Evolutionary conservation across 202 grass and related monocot genomes (phyloP).

Genomic region (Panicum hallii): DNA sequence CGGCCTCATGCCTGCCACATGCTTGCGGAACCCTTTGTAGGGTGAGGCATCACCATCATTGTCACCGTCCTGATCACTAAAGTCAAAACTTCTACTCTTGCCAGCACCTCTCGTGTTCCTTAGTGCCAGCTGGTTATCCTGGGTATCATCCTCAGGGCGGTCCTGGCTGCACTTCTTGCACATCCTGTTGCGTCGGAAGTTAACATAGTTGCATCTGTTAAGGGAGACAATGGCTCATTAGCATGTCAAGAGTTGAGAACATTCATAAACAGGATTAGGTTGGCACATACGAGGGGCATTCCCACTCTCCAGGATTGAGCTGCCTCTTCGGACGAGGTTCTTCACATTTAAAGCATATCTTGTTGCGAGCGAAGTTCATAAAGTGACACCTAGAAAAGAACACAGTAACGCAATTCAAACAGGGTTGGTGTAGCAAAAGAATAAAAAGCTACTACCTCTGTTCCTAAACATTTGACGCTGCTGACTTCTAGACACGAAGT

Average conservation of each 20-base stretch:
- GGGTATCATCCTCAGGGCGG: slow-evolving; percentile 59
- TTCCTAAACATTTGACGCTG: no score
- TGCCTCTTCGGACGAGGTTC: slow-evolving; percentile 66
- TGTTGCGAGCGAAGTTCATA: slow-evolving; percentile 91
- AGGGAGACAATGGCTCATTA: slow-evolving; percentile 28
- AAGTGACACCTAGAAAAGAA: slow-evolving; percentile 67
- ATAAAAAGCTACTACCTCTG: neutral
- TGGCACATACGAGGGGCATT: slow-evolving; percentile 76
- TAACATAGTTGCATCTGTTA: slow-evolving; percentile 72
- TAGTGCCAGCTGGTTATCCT: slow-evolving; percentile 48
- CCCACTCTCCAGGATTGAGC: slow-evolving; percentile 81
- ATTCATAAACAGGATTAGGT: neutral
- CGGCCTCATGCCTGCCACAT: neutral
- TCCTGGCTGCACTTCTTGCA: slow-evolving; percentile 74
- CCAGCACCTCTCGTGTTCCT: slow-evolving; percentile 38
- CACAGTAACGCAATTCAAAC: slow-evolving; percentile 37
- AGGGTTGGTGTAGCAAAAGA: slow-evolving; percentile 13
- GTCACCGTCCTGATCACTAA: slow-evolving; percentile 36
- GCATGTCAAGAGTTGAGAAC: slow-evolving; percentile 21
- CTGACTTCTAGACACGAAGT: no score
- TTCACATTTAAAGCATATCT: slow-evolving; percentile 77
- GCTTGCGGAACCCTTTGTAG: slow-evolving; percentile 32
- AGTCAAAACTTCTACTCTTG: slow-evolving; percentile 54
- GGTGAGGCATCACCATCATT: slow-evolving; percentile 18
- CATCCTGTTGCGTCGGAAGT: slow-evolving; percentile 68